Evolutionary conservation across 805 yeast species (phyloP).

Genomic region (Pichia manshurica): DNA sequence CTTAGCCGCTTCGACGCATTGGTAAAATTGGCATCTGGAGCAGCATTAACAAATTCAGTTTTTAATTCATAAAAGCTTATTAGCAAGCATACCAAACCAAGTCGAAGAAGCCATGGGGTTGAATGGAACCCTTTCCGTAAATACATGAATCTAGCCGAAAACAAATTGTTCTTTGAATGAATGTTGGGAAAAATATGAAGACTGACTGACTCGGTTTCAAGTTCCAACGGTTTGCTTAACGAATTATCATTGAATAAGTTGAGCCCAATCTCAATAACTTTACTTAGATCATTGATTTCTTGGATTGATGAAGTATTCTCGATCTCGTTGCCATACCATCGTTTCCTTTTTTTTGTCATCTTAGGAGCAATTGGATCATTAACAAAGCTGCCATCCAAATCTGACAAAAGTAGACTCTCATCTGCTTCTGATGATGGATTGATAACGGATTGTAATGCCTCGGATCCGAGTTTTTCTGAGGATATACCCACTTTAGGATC

Average conservation of each 20-base stretch:
- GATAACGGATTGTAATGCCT: not conserved
- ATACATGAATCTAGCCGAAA: constrained; percentile 17
- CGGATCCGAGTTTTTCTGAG: constrained; percentile 4
- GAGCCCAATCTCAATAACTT: constrained; percentile 15
- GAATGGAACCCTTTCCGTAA: constrained; percentile 8
- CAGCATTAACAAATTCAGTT: not conserved
- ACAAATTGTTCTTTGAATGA: constrained; percentile 18
- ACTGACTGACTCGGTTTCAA: constrained; percentile 13
- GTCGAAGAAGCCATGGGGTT: constrained; percentile 37
- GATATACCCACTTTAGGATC: not conserved
- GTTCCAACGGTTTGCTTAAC: constrained; percentile 7
- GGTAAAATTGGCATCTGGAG: not conserved
- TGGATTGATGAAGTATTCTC: not conserved
- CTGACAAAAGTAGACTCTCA: constrained; percentile 9
- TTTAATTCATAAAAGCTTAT: constrained; percentile 29
- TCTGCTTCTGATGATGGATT: constrained; percentile 11
- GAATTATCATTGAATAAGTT: constrained; percentile 16
- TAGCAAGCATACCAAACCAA: constrained; percentile 33
- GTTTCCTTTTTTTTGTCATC: not conserved
- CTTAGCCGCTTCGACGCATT: constrained; percentile 1
- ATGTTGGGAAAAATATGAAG: constrained; percentile 14
- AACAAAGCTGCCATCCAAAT: not conserved
- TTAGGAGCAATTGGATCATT: not conserved
- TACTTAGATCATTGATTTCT: constrained; percentile 14
- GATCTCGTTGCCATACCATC: not conserved